phyloP scores from a whole-genome alignment of 805 yeast genomes.

The Myxozyma geophila region DNA sequence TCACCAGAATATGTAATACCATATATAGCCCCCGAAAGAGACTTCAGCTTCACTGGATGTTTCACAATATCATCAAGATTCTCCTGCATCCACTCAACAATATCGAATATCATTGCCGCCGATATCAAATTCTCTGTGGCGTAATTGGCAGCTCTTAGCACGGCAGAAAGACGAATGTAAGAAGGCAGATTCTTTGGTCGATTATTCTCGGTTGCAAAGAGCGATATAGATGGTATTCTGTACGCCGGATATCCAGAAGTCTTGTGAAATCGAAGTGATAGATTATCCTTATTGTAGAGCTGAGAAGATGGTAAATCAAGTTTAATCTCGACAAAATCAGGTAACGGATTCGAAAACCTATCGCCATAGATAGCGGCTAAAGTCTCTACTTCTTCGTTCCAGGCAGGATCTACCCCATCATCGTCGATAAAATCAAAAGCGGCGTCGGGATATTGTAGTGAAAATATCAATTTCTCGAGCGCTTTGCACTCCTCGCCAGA shows the following conservation, averaged over 20 bases:
- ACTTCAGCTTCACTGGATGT: conserved; percentile 73
- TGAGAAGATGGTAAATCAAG: conserved; percentile 15
- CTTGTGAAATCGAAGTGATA: conserved; percentile 29
- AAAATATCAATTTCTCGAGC: conserved; percentile 23
- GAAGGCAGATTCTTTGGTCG: conserved; percentile 53
- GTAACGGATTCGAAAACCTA: conserved; percentile 34
- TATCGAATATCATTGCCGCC: conserved; percentile 66
- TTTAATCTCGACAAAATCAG: conserved; percentile 31
- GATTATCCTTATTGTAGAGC: conserved; percentile 22
- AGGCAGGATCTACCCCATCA: conserved; percentile 50
- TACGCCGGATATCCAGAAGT: conserved; percentile 35
- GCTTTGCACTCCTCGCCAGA: conserved; percentile 40
- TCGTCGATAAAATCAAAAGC: conserved; percentile 26
- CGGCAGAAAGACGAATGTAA: conserved; percentile 46
- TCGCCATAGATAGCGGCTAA: conserved; percentile 64
- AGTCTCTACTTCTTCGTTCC: conserved; percentile 80
- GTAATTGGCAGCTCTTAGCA: conserved; percentile 41
- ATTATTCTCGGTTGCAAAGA: conserved; percentile 33
- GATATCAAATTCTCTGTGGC: conserved; percentile 56
- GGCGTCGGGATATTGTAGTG: conserved; percentile 19
- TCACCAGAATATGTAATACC: conserved; percentile 40
- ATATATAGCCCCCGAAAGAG: conserved; percentile 39
- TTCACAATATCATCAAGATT: conserved; percentile 61
- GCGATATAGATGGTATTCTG: conserved; percentile 28
- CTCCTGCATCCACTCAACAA: conserved; percentile 79